Base-by-base conservation (phyloP, 345 rosid genomes). In the Chamaenerion angustifolium region DNA sequence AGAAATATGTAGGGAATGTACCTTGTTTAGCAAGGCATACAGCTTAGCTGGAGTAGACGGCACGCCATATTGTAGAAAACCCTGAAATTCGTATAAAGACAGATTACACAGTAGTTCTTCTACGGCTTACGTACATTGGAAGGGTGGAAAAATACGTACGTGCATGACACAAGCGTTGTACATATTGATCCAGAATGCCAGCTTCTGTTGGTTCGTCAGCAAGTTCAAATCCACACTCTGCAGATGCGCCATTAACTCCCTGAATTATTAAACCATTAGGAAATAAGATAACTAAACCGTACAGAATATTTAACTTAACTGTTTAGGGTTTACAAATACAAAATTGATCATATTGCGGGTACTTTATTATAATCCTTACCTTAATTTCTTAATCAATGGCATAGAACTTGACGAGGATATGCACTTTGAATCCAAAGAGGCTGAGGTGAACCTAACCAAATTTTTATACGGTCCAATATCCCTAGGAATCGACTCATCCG, bases 181-280 rank as follows among this genome's bases (percentile, higher is more conserved):
- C 83, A 80, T 80, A 86, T 90, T 90, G 87, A 90, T 78, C 98
- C 98, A 90, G 68, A 90, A 90, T 15, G 98, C 95, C 55, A 83
- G 70, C 69, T 86, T 90, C 68, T 90, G 98, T 51, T 73, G 88
- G 57, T 49, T 59, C 25, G 66, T 83, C 76, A 86, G 60, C 54
- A 69, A 73, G 64, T 71, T 68, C 62, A 78, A 62, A 35, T 90
- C 92, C 61, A 79, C 84, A 0, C 73, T 70, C 75, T 80, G 80
- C 48, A 90, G 80, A 72, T 76, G 81, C 66, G 65, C 69, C 83
- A 83, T 78, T 31, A 90, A 60, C 10, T 79, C 70, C 79, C 98
- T 86, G 83, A 46, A 70, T 23, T 23, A 23, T 23, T 5, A 23
- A 23, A 5, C n/a, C n/a, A n/a, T n/a, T n/a, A n/a, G n/a, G n/a